Evolutionary conservation across 352 stramenopile species (phyloP).

Genomic region (Phytophthora vignae): DNA sequence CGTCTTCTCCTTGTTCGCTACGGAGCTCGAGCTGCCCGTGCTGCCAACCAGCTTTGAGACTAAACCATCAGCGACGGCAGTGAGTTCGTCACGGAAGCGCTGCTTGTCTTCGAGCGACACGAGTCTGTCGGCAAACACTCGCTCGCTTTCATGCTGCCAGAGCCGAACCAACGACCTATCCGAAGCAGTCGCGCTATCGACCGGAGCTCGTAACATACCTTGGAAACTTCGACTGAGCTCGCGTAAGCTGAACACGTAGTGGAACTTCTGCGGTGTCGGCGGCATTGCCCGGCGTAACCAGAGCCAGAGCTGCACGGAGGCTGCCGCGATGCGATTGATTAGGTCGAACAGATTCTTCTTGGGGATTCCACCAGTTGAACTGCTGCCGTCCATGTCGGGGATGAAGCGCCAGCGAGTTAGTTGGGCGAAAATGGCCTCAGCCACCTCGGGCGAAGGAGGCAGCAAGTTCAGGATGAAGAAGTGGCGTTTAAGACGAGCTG

Average conservation of each 20-base stretch:
- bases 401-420: constrained; percentile 71
- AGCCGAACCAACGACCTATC: constrained; percentile 70
- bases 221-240: constrained; percentile 84
- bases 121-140: constrained; percentile 84
- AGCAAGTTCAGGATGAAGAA: constrained; percentile 92
- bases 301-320: constrained; percentile 72
- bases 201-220: constrained; percentile 69
- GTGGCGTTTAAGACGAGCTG: constrained; percentile 90
- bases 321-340: constrained; percentile 48
- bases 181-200: constrained; percentile 51
- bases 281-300: constrained; percentile 77
- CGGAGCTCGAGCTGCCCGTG: constrained; percentile 13
- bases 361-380: constrained; percentile 8
- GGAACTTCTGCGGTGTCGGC: constrained; percentile 82
- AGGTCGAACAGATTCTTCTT: constrained; percentile 58
- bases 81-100: constrained; percentile 67
- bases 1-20: constrained; percentile 32
- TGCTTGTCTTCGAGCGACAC: constrained; percentile 79
- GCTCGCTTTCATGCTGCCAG: constrained; percentile 88
- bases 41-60: constrained; percentile 24
- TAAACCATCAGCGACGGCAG: constrained; percentile 53
- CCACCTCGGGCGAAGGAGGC: constrained; percentile 72
- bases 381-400: constrained; percentile 27
- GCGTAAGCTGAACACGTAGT: constrained; percentile 85
- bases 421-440: constrained; percentile 90